phyloP scores from a whole-genome alignment of 2,329 filamentous ascomycete species.

The Sarocladium kiliense region DNA sequence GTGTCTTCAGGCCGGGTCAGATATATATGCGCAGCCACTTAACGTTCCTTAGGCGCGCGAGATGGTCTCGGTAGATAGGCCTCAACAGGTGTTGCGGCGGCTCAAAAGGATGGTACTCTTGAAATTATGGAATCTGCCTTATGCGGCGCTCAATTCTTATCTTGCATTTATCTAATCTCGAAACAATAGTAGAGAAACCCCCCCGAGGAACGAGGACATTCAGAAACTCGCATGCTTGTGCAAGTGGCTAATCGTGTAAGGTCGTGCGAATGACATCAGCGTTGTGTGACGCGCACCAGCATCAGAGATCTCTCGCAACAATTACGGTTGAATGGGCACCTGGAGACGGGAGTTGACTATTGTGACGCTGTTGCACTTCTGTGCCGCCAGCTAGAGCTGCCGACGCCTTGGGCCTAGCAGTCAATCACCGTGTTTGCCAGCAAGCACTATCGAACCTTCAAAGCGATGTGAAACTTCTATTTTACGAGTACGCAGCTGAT shows the following conservation, averaged over 20 bases:
- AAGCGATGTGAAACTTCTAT: not conserved
- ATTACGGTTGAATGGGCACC: too few relatives aligned
- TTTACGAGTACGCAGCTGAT: too few relatives aligned
- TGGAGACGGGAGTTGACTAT: too few relatives aligned
- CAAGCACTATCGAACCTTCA: too few relatives aligned
- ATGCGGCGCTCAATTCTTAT: not conserved
- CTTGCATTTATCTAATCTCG: not conserved
- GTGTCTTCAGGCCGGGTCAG: not conserved
- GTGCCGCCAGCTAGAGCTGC: too few relatives aligned
- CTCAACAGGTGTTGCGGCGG: not conserved
- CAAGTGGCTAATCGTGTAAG: not conserved
- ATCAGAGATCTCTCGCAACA: not conserved
- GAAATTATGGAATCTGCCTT: conserved; percentile 6
- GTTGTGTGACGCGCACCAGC: not conserved
- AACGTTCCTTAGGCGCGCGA: not conserved
- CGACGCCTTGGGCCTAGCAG: too few relatives aligned
- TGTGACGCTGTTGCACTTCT: too few relatives aligned
- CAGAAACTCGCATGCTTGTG: too few relatives aligned
- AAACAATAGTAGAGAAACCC: too few relatives aligned
- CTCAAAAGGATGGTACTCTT: conserved; percentile 6
- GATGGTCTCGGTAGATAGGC: not conserved
- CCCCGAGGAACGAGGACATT: not conserved
- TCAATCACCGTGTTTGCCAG: too few relatives aligned
- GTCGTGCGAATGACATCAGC: not conserved
- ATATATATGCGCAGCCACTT: not conserved